Evolutionary conservation across 805 yeast genomes (phyloP).

Genomic region (Metschnikowia baotianmanensis): DNA sequence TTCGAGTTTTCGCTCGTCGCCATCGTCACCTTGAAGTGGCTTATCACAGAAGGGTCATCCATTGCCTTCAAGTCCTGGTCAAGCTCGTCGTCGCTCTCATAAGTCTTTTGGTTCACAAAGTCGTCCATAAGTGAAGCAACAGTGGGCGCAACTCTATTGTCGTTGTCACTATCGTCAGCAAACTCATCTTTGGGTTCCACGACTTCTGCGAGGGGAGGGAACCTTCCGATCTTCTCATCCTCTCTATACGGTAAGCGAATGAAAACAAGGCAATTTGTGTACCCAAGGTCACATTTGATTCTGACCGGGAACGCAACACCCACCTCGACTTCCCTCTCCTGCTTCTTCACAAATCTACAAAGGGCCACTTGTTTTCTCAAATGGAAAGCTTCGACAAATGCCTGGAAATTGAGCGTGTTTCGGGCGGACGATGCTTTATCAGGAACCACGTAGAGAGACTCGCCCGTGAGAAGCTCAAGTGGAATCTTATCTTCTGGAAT

Average conservation of each 20-base stretch:
- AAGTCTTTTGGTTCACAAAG: conserved; percentile 27
- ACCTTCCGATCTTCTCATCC: conserved; percentile 63
- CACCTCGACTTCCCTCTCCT: conserved; percentile 44
- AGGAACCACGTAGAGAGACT: conserved; percentile 55
- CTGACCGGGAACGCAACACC: conserved; percentile 54
- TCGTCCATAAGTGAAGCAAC: conserved; percentile 31
- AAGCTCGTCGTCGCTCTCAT: conserved; percentile 19
- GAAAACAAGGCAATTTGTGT: conserved; percentile 44
- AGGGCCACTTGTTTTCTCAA: conserved; percentile 50
- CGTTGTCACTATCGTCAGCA: neutral
- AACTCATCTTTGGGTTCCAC: neutral
- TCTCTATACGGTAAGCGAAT: conserved; percentile 69
- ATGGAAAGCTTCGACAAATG: conserved; percentile 51
- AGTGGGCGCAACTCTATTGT: conserved; percentile 2
- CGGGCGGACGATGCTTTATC: conserved; percentile 25
- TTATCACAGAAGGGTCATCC: conserved; percentile 4
- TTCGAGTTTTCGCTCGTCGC: conserved; percentile 17
- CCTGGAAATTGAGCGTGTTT: conserved; percentile 34
- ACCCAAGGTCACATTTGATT: conserved; percentile 9
- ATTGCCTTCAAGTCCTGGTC: neutral
- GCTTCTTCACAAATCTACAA: conserved; percentile 60
- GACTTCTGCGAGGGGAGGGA: conserved; percentile 31
- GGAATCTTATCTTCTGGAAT: conserved; percentile 47
- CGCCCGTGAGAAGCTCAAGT: conserved; percentile 57
- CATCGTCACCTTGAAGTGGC: conserved; percentile 20